Base-by-base conservation (phyloP, 169 alveolate genomes). In the Eimeria praecox region DNA sequence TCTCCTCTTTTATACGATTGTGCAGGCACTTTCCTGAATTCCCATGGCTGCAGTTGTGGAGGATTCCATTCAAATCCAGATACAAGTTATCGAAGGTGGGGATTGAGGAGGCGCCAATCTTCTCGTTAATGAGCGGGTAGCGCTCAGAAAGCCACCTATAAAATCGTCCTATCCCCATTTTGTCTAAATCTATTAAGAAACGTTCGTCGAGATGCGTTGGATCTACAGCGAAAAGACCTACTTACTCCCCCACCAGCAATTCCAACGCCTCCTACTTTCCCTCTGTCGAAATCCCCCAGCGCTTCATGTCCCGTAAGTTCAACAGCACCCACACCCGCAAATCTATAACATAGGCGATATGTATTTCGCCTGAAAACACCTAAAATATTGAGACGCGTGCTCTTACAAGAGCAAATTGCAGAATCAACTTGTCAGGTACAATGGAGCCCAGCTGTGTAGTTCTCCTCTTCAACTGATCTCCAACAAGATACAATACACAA, bases 51-150 rank as follows among this genome's bases (percentile, higher is more conserved):
- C 95, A 85, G 86, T 82, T 95, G 97, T 99, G 99, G 38, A 99
- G 99, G 90, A 99, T 99, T 56, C 99, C 99, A 96, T 99, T 99
- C 99, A 99, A 98, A 97, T 99, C 99, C 78, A 99, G 97, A 95
- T 99, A 99, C 44, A 99, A 96, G 97, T 99, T 99, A 95, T 99
- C 99, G 94, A 98, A 98, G 95, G 99, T 99, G 12, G 98, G 98
- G 64, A 97, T 94, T 73, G 96, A 92, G 64, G 95, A 94, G 83
- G 96, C 95, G 22, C 97, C 77, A 69, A 96, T 95, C 40, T 95
- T 96, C 97, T 98, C 98, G 77, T 97, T 97, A 86, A 98, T 98
- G 94, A 97, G 98, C 71, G 99, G 99, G 95, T 98, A 98, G 92
- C 99, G 98, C 97, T 97, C 98, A n/a, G 98, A 94, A 30, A 98